Conservation (phyloP, 2,329 filamentous ascomycete genomes). For the Stemphylium vesicarium region DNA sequence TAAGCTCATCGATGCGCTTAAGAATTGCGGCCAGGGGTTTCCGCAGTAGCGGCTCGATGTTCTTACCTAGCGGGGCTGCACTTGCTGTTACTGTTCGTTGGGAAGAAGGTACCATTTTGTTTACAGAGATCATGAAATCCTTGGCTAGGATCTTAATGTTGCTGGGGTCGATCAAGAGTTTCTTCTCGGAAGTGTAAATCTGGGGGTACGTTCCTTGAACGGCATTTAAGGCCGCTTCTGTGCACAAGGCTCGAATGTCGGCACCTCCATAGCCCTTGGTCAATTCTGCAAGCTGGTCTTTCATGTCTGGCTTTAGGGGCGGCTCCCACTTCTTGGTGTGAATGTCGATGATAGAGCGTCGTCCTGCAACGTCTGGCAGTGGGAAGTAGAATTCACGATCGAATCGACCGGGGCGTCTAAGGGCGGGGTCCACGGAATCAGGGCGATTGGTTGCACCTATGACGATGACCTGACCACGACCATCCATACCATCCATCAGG, state of each 20-base stretch:
- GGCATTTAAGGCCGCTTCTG: constrained; percentile 92
- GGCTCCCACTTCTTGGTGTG: constrained; percentile 93
- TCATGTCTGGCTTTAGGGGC: constrained; percentile 75
- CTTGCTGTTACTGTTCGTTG: constrained; percentile 87
- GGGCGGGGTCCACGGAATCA: constrained; percentile 94
- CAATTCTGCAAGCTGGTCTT: constrained; percentile 79
- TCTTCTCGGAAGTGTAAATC: constrained; percentile 89
- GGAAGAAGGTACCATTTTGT: constrained; percentile 95
- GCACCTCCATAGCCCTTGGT: constrained; percentile 98
- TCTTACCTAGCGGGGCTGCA: constrained; percentile 78
- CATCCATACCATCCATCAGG: constrained; percentile 59
- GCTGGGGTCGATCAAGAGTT: constrained; percentile 83
- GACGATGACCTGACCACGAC: constrained; percentile 83
- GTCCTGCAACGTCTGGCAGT: constrained; percentile 78
- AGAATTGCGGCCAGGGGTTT: constrained; percentile 74
- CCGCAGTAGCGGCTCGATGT: constrained; percentile 80
- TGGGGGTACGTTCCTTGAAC: constrained; percentile 96
- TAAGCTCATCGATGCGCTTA: constrained; percentile 71
- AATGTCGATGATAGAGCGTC: constrained; percentile 89
- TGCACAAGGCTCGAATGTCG: constrained; percentile 90
- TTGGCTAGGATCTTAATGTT: constrained; percentile 88
- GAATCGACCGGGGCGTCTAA: constrained; percentile 91
- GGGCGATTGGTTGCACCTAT: constrained; percentile 98
- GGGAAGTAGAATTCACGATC: constrained; percentile 99
- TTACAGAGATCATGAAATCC: constrained; percentile 96